Conservation (phyloP, 108 stramenopile genomes). For the Skeletonema tropicum region DNA sequence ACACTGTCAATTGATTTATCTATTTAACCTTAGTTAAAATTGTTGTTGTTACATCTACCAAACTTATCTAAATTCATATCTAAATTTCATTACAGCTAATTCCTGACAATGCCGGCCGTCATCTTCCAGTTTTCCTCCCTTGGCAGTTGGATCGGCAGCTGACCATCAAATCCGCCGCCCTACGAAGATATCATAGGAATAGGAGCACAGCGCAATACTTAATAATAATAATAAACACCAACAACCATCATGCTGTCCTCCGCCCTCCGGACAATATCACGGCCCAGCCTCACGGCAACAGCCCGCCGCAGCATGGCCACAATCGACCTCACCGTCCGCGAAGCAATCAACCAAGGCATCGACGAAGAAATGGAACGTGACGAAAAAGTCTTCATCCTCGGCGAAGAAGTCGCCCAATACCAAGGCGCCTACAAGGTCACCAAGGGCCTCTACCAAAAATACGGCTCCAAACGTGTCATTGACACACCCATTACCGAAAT, state of each 20-base stretch:
- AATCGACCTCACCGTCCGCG: conserved; percentile 92
- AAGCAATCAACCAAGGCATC: conserved; percentile 96
- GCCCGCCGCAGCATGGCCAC: conserved; percentile 66
- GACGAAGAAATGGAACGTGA: conserved; percentile 99
- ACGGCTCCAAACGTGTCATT: conserved; percentile 97
- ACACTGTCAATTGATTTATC: too few species aligned
- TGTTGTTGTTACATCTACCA: too few species aligned
- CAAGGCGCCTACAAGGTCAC: conserved; percentile 99
- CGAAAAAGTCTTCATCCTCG: conserved; percentile 90
- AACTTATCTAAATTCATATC: too few species aligned
- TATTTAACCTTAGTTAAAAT: too few species aligned
- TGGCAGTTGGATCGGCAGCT: background rate
- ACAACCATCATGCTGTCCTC: background rate
- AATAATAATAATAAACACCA: too few species aligned
- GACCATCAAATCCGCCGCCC: background rate
- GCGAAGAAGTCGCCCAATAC: conserved; percentile 99
- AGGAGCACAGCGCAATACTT: background rate
- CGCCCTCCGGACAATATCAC: background rate
- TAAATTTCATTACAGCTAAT: too few species aligned
- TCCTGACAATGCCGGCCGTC: too few species aligned
- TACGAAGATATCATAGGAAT: background rate
- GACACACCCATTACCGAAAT: conserved; percentile 99
- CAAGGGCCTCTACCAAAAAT: conserved; percentile 96
- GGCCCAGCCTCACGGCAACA: background rate
- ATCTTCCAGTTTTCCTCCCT: too few species aligned